Base-by-base conservation (phyloP, 352 stramenopile species). In the Phytophthora podocarpi region DNA sequence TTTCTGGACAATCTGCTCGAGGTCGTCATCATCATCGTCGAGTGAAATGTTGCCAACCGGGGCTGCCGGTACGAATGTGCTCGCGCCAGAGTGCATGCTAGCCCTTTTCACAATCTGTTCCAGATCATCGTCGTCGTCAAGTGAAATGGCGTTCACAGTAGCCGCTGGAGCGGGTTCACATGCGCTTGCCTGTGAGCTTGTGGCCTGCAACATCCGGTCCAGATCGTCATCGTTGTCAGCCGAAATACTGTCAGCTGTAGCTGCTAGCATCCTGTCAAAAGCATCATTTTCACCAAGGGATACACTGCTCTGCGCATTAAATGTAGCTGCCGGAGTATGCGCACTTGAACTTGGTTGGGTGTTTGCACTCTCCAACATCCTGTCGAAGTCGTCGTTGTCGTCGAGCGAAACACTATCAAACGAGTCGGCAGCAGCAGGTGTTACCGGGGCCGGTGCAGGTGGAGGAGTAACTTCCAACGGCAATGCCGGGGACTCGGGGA, bases 1-100 rank as follows among this genome's bases (percentile, higher is more conserved):
- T 9, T 80, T 78, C 47, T 79, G 59, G 12, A 90, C 68, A 39
- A 89, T 88, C 36, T 69, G 76, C 28, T 91, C 82, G 11, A 91
- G 72, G 36, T 76, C 67, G 47, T 76, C 74, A 48, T 85, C 76
- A 31, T 87, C 75, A 40, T 85, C 72, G 28, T 80, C 71, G 2
- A 85, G 48, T n/a, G 73, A 75, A 20, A 82, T 73, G 9, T 55
- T 74, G 27, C 24, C 37, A 28, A 37, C 34, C 21, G 43, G 2
- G 10, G 36, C 24, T 10, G 34, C 9, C 10, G 32, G 26, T 43
- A 42, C 45, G 18, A 64, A 59, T 2, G 20, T 47, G 31, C 16
- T 46, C 30, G 36, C 12, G 8, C 40, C 50, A 39, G 39, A n/a
- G n/a, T n/a, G n/a, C n/a, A n/a, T n/a, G n/a, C n/a, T n/a, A n/a